Base-by-base conservation (phyloP, 345 rosid genomes). In the Zanthoxylum bungeanum region DNA sequence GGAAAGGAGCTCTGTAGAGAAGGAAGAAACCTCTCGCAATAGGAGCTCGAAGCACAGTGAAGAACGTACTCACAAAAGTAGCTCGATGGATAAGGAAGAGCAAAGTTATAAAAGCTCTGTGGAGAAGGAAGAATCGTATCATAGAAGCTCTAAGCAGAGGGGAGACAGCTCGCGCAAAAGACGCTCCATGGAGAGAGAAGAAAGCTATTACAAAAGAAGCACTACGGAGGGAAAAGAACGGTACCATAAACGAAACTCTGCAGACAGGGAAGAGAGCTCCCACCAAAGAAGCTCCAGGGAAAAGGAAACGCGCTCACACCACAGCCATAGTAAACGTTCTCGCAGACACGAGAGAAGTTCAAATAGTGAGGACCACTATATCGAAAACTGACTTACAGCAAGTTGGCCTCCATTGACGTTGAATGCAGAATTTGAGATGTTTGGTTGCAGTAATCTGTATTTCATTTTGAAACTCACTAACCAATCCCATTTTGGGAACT, bases 71-170 rank as follows among this genome's bases (percentile, higher is more conserved):
- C 33, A 57, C 61, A 69, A 42, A 72, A 55, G 49, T 7, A 64
- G 74, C 66, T 44, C 73, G 3, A 63, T 17, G 60, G 81, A 70
- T 44, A 80, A 76, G 75, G 93, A 85, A 69, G 86, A 80, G 16
- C 65, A 8, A 5, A 52, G 52, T 46, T 66, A 70, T 25, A 78
- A 66, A 76, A 83, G 69, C 67, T 73, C 68, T 55, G 49, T 31
- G 63, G 85, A 79, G 52, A 68, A 69, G 79, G 81, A 80, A 71
- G 75, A 36, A 57, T 57, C 36, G 4, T 36, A 50, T 55, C 44
- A 66, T 30, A 78, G 68, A 76, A 83, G 72, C 69, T 73, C 66
- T 50, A 63, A 25, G 56, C 83, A 80, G 61, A 65, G 70, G 75
- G 82, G 79, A 63, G 73, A 36, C 5, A 14, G 19, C 19, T 61